These are phyloP conservation scores for Raphidocelis subcapitata DNA, from an alignment of 139 green algal genomes.

Conservation along the genomic window DNA sequence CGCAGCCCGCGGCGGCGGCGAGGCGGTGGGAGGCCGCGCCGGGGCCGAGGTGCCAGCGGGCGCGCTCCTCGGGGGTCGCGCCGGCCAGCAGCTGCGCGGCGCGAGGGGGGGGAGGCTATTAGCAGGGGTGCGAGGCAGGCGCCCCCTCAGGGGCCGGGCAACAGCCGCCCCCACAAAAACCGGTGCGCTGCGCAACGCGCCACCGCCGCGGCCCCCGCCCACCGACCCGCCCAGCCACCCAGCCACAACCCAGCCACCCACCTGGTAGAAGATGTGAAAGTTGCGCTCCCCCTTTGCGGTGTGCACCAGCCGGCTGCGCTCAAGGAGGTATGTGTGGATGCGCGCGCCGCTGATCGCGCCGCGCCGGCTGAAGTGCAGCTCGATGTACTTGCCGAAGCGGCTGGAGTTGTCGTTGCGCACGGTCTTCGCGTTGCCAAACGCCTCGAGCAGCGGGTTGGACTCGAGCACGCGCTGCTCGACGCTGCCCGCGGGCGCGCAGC, in stretches of 20 bases:
- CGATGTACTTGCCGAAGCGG: conserved; percentile 98
- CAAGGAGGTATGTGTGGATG: conserved; percentile 97
- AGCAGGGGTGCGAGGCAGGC: neutral
- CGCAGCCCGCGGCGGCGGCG: conserved; percentile 77
- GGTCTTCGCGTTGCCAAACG: conserved; percentile 99
- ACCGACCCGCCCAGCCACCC: neutral
- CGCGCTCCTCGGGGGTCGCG: conserved; percentile 64
- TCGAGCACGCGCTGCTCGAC: conserved; percentile 78
- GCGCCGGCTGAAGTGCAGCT: conserved; percentile 93
- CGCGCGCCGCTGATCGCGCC: conserved; percentile 83
- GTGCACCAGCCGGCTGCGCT: conserved; percentile 89
- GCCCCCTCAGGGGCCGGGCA: neutral
- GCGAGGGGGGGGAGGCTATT: neutral
- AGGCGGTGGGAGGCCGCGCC: conserved; percentile 82
- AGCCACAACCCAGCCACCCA: neutral
- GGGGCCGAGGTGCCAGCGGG: conserved; percentile 54
- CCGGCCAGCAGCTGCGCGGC: conserved; percentile 77
- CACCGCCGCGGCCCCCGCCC: neutral
- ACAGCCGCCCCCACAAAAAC: neutral
- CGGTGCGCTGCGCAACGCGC: neutral
- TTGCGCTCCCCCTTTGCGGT: conserved; percentile 94
- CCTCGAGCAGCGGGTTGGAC: conserved; percentile 96
- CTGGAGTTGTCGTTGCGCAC: conserved; percentile 67
- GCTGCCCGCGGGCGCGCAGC: conserved; percentile 1
- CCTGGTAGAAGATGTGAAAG: conserved; percentile 99